Evolutionary conservation across 2,329 filamentous ascomycete species (phyloP).

Genomic region (Colletotrichum limetticola): DNA sequence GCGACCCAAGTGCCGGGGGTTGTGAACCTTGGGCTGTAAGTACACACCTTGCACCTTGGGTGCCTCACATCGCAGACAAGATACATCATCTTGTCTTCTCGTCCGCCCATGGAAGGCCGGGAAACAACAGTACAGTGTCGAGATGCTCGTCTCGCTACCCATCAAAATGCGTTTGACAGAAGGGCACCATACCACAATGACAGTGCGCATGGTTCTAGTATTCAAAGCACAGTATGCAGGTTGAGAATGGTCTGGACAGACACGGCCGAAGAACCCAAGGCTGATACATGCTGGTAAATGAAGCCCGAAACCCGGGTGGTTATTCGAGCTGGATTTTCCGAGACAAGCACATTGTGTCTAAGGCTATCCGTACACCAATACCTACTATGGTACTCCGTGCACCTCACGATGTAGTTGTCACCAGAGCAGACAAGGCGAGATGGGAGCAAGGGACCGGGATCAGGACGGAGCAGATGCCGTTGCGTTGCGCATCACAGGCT

Average conservation of each 20-base stretch:
- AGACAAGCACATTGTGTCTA: neutral
- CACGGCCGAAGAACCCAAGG: neutral
- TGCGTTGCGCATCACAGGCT: neutral
- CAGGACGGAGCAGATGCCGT: neutral
- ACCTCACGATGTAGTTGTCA: neutral
- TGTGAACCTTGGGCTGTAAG: constrained; percentile 24
- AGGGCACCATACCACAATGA: neutral
- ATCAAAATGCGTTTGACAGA: neutral
- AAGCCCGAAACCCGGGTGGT: neutral
- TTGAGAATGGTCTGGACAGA: too few relatives aligned
- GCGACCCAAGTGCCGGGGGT: constrained; percentile 34
- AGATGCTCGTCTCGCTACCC: neutral
- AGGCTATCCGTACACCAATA: neutral
- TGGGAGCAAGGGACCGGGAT: neutral
- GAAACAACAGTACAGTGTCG: neutral
- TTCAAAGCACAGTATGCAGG: neutral
- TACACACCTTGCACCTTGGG: neutral
- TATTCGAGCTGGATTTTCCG: neutral
- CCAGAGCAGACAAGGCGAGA: neutral
- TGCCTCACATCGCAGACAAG: constrained; percentile 24
- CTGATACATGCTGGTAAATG: neutral
- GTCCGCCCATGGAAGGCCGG: constrained; percentile 13
- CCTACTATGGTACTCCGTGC: neutral
- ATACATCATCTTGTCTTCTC: constrained; percentile 14
- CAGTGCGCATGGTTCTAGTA: neutral